Evolutionary conservation across 371 early-diverging fungal species (phyloP).

Genomic region (Capniomyces stellatus): DNA sequence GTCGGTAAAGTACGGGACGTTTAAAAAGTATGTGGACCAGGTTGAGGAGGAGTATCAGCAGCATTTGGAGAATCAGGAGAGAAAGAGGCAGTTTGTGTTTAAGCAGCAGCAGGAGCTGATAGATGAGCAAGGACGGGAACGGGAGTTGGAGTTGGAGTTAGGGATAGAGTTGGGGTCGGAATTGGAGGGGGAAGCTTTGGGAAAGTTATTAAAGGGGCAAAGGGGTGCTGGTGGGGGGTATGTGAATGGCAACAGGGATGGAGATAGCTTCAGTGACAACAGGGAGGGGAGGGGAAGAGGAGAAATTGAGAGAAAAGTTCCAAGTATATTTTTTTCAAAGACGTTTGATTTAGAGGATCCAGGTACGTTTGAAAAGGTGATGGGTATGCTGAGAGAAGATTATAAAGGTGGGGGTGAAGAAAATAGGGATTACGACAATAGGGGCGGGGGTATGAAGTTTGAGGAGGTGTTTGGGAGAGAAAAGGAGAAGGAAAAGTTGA

Average conservation of each 20-base stretch:
- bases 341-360: conserved; percentile 75
- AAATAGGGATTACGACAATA: conserved; percentile 30
- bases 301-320: too few relatives aligned
- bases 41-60: conserved; percentile 37
- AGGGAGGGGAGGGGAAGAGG: too few relatives aligned
- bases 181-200: too few relatives aligned
- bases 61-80: conserved; percentile 34
- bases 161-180: too few relatives aligned
- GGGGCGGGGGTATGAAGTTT: too few relatives aligned
- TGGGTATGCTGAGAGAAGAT: conserved; percentile 33
- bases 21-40: conserved; percentile 41
- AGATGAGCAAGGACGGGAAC: conserved; percentile 20
- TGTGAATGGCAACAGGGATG: too few relatives aligned
- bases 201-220: too few relatives aligned
- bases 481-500: conserved; percentile 75
- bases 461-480: too few relatives aligned
- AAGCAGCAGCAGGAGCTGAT: conserved; percentile 22
- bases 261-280: too few relatives aligned
- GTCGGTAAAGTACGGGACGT: conserved; percentile 37
- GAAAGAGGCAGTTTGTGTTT: conserved; percentile 1
- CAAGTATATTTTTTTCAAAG: conserved; percentile 64
- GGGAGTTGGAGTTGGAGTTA: too few relatives aligned
- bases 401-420: conserved; percentile 11
- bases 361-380: conserved; percentile 65
- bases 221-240: too few relatives aligned